Percentiles rank a stretch among this genome's conserved stretches.
Evolutionary conservation across 305 asterid species (phyloP).

Genomic region (Lippia alba): DNA sequence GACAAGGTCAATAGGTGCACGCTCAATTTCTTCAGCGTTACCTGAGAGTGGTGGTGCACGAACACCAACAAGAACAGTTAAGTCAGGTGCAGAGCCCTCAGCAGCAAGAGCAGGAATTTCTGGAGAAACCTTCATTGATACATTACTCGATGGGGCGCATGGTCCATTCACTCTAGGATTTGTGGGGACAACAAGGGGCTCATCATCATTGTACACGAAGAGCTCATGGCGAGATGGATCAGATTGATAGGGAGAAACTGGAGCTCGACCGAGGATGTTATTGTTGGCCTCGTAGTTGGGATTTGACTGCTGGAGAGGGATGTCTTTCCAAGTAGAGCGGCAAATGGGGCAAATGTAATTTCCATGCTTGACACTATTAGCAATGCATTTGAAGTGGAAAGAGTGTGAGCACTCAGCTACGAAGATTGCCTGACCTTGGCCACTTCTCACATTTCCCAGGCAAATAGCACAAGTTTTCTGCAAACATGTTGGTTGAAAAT

Average conservation of each 20-base stretch:
- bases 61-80: conserved; percentile 44
- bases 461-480: conserved; percentile 45
- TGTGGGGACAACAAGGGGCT: conserved; percentile 28
- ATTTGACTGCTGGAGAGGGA: conserved; percentile 38
- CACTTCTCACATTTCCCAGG: conserved; percentile 38
- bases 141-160: conserved; percentile 4
- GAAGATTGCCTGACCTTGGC: conserved; percentile 47
- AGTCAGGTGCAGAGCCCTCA: conserved; percentile 17
- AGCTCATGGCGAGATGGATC: conserved; percentile 17
- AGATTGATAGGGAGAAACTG: conserved; percentile 27
- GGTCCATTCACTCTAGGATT: background rate
- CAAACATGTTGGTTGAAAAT: background rate
- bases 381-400: conserved; percentile 48
- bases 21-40: conserved; percentile 22
- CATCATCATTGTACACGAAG: conserved; percentile 41
- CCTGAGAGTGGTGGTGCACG: conserved; percentile 40
- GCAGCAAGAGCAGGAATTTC: conserved; percentile 41
- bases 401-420: conserved; percentile 48
- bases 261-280: conserved; percentile 22
- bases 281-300: conserved; percentile 17
- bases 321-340: conserved; percentile 46
- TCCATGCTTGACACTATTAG: conserved; percentile 45
- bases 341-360: conserved; percentile 44
- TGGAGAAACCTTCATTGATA: conserved; percentile 29
- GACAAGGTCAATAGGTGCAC: conserved; percentile 44